Conservation (phyloP, 495 filamentous ascomycete species). For the Pseudevernia furfuracea region DNA sequence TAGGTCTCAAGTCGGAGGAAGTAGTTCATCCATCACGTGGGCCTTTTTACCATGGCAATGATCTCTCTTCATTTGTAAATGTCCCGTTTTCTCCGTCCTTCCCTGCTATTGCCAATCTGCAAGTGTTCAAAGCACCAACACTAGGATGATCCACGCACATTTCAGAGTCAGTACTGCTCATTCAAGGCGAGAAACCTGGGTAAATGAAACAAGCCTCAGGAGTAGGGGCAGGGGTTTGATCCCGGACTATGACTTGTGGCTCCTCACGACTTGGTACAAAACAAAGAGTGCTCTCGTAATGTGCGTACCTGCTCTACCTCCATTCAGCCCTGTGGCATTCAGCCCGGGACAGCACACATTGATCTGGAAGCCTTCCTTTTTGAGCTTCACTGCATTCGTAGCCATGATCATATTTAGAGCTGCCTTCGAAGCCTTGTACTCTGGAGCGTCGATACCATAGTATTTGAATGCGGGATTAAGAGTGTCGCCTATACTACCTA, state of each 20-base stretch:
- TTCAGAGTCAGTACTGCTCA: no score
- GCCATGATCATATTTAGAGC: conserved; percentile 36
- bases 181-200: no score
- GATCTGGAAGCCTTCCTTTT: conserved; percentile 22
- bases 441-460: background rate
- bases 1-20: no score
- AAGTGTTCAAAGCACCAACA: conserved; percentile 14
- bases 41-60: background rate
- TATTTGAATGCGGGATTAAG: conserved; percentile 1
- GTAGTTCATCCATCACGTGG: background rate
- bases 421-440: conserved; percentile 37
- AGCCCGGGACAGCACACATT: conserved; percentile 15
- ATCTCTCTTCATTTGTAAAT: background rate
- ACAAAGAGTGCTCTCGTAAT: no score
- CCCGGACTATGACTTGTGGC: no score
- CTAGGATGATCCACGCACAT: conserved; percentile 1
- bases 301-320: background rate
- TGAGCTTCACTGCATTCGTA: conserved; percentile 26
- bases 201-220: no score
- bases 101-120: conserved; percentile 2
- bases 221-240: no score
- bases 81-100: background rate
- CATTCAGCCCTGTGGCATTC: conserved; percentile 3
- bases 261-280: no score
- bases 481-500: conserved; percentile 28